Evolutionary conservation across 371 early-diverging fungal species (phyloP), one percentile per base, ranked within the genome.

Genomic region (Rhizopus microsporus): DNA sequence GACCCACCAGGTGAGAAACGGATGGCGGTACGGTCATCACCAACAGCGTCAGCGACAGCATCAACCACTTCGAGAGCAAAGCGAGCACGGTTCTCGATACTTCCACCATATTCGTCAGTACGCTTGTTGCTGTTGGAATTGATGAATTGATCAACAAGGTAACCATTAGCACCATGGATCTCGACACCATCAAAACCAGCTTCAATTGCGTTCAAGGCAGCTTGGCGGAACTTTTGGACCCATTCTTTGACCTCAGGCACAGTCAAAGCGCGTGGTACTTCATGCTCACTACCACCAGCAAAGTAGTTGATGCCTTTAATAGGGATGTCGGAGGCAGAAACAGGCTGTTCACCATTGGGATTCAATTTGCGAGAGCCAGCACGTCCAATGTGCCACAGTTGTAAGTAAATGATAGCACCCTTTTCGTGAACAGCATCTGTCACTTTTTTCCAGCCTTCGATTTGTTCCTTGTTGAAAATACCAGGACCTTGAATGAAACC

Each of bases 171-270:
- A 43, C 63, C 80, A 65, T 92, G 92, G 29, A 92, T 74, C 54
- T 90, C 87, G 4, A 92, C 67, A 31, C 81, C 87, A 50, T 90
- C 86, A 57, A 89, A 89, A 0, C 83, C 88, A 16, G 80, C 81
- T 51, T 62, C 55, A 37, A 71, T 55, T 32, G 78, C 60, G 45
- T 75, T 63, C 31, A 59, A 13, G 15, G 78, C 77, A 15, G 87
- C 81, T 31, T 65, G 51, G 5, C 56, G 82, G 76, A 88, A 96
- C n/a, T 82, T 82, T 17, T 74, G 50, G 13, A 81, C 69, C 5
- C 85, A 55, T 4, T 68, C 59, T 3, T 71, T 57, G 43, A 96
- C 94, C 34, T 92, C 84, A 9, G 77, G 75, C 1, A 74, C 45
- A 3, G 82, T 71, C 43, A 93, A 56, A 39, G 85, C 90, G 17